Evolutionary conservation across 257 asterid species (phyloP).

Genomic region (Cinchona pubescens): DNA sequence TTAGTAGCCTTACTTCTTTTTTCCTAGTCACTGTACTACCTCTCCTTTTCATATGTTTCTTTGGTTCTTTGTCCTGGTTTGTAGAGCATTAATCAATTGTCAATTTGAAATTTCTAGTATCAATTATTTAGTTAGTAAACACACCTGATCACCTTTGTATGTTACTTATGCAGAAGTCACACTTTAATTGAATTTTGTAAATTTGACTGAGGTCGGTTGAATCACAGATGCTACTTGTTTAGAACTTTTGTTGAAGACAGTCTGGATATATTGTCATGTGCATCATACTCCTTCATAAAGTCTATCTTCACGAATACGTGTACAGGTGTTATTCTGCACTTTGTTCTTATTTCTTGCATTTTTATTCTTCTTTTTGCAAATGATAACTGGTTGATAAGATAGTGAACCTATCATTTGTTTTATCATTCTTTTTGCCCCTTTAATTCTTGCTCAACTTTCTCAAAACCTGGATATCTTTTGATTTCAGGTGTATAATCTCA

Average conservation of each 20-base stretch:
- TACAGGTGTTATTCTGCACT: constrained; percentile 66
- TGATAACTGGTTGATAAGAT: neutral
- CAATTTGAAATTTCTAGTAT: neutral
- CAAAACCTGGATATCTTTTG: constrained; percentile 7
- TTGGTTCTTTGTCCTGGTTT: neutral
- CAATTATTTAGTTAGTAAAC: neutral
- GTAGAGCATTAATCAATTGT: neutral
- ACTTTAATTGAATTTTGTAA: constrained; percentile 29
- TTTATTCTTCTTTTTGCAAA: neutral
- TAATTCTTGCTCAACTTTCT: constrained; percentile 11
- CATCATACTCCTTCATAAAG: constrained; percentile 57
- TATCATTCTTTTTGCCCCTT: neutral
- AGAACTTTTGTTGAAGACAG: constrained; percentile 62
- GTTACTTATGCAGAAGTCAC: constrained; percentile 22
- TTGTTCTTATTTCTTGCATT: constrained; percentile 11
- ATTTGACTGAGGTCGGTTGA: constrained; percentile 47
- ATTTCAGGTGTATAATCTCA: constrained; percentile 72
- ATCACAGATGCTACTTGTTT: constrained; percentile 62
- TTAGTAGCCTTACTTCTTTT: neutral
- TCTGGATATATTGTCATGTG: constrained; percentile 55
- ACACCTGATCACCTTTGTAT: constrained; percentile 11
- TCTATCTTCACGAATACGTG: constrained; percentile 45
- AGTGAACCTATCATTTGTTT: neutral
- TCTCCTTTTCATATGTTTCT: neutral
- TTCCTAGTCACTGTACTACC: neutral